phyloP scores from a whole-genome alignment of 257 asterid genomes.

The Ocimum tenuiflorum region DNA sequence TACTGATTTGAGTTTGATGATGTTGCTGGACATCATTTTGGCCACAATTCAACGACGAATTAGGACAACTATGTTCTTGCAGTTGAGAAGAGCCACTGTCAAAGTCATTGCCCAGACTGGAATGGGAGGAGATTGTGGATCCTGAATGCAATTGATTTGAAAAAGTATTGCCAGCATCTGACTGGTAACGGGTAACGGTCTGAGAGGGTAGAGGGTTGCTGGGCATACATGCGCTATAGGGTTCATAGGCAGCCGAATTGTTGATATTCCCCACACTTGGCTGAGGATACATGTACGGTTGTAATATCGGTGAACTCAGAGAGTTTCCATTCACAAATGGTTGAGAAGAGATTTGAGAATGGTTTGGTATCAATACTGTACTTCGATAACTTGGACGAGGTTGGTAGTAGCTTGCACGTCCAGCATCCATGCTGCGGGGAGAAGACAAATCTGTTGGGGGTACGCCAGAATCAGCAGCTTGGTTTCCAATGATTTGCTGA shows the following conservation, averaged over 20 bases:
- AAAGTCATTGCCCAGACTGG: constrained; percentile 15
- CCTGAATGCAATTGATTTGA: constrained; percentile 26
- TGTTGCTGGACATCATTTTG: constrained; percentile 26
- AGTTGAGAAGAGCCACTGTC: constrained; percentile 24
- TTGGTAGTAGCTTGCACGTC: constrained; percentile 11
- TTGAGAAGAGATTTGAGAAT: constrained; percentile 31
- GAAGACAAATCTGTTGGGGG: constrained; percentile 17
- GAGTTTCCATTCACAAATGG: constrained; percentile 21
- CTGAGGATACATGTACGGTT: constrained; percentile 18
- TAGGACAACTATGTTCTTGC: constrained; percentile 16
- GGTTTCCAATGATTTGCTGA: constrained; percentile 12
- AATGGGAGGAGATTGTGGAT: constrained; percentile 17
- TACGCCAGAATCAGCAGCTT: constrained; percentile 17
- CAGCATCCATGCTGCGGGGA: constrained; percentile 14
- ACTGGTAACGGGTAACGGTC: constrained; percentile 25
- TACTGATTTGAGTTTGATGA: constrained; percentile 23
- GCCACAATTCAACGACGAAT: constrained; percentile 6
- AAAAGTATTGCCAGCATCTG: constrained; percentile 18
- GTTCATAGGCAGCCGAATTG: constrained; percentile 19
- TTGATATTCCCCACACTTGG: constrained; percentile 17
- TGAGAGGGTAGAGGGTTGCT: constrained; percentile 23
- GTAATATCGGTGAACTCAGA: constrained; percentile 15
- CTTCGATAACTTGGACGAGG: constrained; percentile 20
- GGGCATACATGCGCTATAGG: constrained; percentile 16
- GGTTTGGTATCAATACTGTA: constrained; percentile 20